Percentiles rank a stretch among this genome's conserved stretches.
Conservation (phyloP, 2,329 filamentous ascomycete species). For the Delphinella strobiligena region DNA sequence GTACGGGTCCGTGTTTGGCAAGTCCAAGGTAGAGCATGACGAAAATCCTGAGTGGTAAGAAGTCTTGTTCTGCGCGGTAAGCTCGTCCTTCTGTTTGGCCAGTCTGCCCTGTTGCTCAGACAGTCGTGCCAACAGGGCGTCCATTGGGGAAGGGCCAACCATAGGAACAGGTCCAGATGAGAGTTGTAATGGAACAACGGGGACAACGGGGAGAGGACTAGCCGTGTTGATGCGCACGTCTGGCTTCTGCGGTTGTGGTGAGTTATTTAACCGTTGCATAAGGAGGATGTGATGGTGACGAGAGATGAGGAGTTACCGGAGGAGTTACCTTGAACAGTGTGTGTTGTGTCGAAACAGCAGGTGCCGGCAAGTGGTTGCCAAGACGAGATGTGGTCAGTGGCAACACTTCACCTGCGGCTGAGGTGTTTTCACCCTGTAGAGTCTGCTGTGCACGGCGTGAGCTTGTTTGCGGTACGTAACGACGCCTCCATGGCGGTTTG, state of each 20-base stretch:
- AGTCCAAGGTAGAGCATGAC: constrained; percentile 16
- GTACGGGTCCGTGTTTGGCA: constrained; percentile 20
- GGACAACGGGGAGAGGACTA: not conserved
- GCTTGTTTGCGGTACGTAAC: no score
- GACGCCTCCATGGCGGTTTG: no score
- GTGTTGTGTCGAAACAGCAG: constrained; percentile 1
- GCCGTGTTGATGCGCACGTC: not conserved
- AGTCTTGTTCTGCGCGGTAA: constrained; percentile 26
- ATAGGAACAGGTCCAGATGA: not conserved
- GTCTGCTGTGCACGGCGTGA: no score
- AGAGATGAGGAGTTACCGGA: not conserved
- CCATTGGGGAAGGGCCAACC: constrained; percentile 45
- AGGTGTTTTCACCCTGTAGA: not conserved
- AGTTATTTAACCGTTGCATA: not conserved
- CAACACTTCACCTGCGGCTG: constrained; percentile 7
- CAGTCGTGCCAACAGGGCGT: constrained; percentile 61
- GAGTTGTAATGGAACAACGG: not conserved
- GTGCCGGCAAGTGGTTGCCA: constrained; percentile 18
- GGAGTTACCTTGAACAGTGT: constrained; percentile 3
- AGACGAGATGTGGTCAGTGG: constrained; percentile 26
- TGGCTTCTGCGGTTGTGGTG: not conserved
- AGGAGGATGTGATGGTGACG: constrained; percentile 1
- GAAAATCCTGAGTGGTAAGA: constrained; percentile 11
- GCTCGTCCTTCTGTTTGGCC: constrained; percentile 45
- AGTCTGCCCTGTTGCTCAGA: constrained; percentile 57